phyloP scores from a whole-genome alignment of 2,329 filamentous ascomycete species.

The Alternaria brassicae region DNA sequence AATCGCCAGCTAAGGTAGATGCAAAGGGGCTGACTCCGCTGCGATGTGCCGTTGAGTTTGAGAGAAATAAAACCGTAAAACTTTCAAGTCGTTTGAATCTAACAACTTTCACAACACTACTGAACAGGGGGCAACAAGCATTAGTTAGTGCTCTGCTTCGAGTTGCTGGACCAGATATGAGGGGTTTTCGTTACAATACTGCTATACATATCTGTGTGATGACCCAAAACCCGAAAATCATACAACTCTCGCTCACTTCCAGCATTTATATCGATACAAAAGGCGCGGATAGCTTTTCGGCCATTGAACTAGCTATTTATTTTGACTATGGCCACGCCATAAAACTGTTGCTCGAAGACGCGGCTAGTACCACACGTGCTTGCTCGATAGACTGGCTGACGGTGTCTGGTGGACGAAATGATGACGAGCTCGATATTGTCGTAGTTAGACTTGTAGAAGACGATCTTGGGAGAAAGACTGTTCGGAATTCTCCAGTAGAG shows the following conservation, averaged over 20 bases:
- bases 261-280: background rate
- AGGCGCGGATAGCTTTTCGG: background rate
- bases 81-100: too few species aligned
- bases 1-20: too few species aligned
- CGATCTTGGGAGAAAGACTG: too few species aligned
- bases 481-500: background rate
- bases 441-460: too few species aligned
- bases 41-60: too few species aligned
- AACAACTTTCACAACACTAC: too few species aligned
- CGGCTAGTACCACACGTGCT: background rate
- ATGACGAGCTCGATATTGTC: too few species aligned
- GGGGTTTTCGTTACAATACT: background rate
- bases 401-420: too few species aligned
- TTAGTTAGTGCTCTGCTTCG: background rate
- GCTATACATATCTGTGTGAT: background rate
- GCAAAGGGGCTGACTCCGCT: too few species aligned
- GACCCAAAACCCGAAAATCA: background rate
- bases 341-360: background rate
- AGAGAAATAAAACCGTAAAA: too few species aligned
- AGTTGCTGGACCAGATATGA: background rate
- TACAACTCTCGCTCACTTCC: background rate
- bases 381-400: too few species aligned
- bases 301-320: background rate
- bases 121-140: background rate
- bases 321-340: background rate